Evolutionary conservation across 352 stramenopile genomes (phyloP), one percentile per base, ranked within the genome.

Genomic region (Nothophytophthora sp.): DNA sequence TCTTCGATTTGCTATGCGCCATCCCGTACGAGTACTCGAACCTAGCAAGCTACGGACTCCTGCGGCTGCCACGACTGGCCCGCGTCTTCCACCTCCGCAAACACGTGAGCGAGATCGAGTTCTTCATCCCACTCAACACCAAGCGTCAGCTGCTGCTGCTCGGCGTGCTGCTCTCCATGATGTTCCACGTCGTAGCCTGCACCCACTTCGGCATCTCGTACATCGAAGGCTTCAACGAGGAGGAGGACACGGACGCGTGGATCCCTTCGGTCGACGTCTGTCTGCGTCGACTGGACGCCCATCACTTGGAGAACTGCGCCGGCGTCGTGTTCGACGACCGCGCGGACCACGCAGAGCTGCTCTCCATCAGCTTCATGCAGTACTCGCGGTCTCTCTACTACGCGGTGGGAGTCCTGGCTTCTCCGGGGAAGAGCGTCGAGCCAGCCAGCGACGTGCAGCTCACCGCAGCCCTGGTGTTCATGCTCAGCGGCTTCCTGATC

Each of bases 141-240:
- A 79, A 67, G 30, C 55, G 65, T 7, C 73, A 73, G 15, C 41
- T 86, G 1, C 29, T 76, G 19, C 36, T 82, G 12, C 63, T 86
- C 24, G 73, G 73, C 0, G 9, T 71, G 6, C 48, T 73, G 1
- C 23, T 73, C 12, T 63, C 77, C n/a, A 67, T 84, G 66, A 55
- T 86, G 19, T 80, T 83, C 29, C 76, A 88, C 16, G 30, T 81
- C 7, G 64, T 84, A 13, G 67, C 59, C 1, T 88, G 76, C 13
- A 57, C 84, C 18, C 63, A 73, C 27, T 69, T 75, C 12, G 49
- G 47, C 5, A 65, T 71, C 13, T 75, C 60, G 20, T 67, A 64
- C 11, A 24, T 64, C 5, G 68, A 78, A 29, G 68, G 68, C 6
- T 78, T 78, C 33, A 72, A 67, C 18, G 10, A 39, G 1, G 11